Conservation (phyloP, 768 basidiomycete species). For the Russula sp. region DNA sequence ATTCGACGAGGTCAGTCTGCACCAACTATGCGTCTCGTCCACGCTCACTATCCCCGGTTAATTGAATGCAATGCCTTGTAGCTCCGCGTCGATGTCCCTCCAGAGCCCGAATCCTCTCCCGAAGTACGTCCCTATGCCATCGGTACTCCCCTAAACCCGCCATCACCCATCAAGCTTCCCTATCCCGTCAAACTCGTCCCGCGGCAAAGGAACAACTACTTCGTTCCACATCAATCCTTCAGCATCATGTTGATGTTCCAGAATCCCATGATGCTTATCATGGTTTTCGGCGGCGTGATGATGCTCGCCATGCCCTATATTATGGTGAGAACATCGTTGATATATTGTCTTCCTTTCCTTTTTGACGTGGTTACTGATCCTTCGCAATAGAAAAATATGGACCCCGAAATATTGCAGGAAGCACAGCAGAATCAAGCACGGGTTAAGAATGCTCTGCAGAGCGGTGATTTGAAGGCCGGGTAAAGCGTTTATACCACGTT, state of each 20-base stretch:
- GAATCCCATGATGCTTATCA: conserved; percentile 83
- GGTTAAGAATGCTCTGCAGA: conserved; percentile 51
- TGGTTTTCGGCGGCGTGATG: conserved; percentile 63
- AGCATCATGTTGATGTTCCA: conserved; percentile 72
- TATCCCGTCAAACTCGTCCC: conserved; percentile 61
- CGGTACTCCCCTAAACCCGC: conserved; percentile 66
- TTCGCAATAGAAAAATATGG: conserved; percentile 64
- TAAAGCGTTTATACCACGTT: neutral
- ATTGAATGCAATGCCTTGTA: conserved; percentile 34
- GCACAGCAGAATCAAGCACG: conserved; percentile 60
- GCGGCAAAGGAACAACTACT: conserved; percentile 58
- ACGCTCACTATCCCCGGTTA: neutral
- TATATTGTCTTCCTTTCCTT: neutral
- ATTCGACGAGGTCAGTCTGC: conserved; percentile 61
- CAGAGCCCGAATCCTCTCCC: conserved; percentile 41
- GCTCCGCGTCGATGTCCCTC: conserved; percentile 65
- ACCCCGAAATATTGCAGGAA: conserved; percentile 65
- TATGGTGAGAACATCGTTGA: conserved; percentile 48
- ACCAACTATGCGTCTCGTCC: neutral
- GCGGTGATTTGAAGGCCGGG: conserved; percentile 50
- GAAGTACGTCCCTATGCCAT: conserved; percentile 62
- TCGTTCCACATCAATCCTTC: conserved; percentile 68
- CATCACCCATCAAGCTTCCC: conserved; percentile 51
- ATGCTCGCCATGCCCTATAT: conserved; percentile 73
- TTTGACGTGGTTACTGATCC: neutral